Conservation (phyloP, 768 basidiomycete species). For the Macrolepiota albuminosa region DNA sequence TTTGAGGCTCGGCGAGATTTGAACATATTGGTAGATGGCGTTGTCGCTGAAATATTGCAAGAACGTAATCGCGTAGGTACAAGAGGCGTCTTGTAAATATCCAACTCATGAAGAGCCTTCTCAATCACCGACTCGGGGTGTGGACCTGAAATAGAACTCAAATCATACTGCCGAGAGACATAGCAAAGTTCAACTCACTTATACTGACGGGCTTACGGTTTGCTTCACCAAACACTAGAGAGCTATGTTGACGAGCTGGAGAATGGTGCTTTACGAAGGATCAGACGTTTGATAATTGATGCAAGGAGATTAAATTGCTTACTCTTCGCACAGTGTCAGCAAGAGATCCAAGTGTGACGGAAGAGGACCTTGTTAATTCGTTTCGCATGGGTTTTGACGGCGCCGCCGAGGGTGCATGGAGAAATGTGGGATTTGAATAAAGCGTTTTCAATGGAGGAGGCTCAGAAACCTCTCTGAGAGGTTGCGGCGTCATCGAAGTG, state of each 20-base stretch:
- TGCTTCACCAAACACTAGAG: slow-evolving; percentile 44
- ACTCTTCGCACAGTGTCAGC: slow-evolving; percentile 54
- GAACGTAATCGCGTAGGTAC: slow-evolving; percentile 56
- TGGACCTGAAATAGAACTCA: slow-evolving; percentile 14
- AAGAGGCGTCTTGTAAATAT: slow-evolving; percentile 76
- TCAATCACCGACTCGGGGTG: slow-evolving; percentile 51
- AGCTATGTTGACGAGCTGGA: slow-evolving; percentile 46
- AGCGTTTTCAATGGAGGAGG: slow-evolving; percentile 64
- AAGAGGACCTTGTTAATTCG: slow-evolving; percentile 21
- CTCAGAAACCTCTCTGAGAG: slow-evolving; percentile 50
- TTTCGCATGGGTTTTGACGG: slow-evolving; percentile 21
- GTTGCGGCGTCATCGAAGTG: slow-evolving; percentile 68
- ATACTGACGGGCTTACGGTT: slow-evolving; percentile 26
- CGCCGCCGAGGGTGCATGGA: slow-evolving; percentile 49
- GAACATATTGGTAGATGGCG: slow-evolving; percentile 56
- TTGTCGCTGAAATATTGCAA: slow-evolving; percentile 22
- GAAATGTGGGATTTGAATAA: slow-evolving; percentile 62
- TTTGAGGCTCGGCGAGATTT: slow-evolving; percentile 40
- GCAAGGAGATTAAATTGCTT: slow-evolving; percentile 21
- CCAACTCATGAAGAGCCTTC: slow-evolving; percentile 64
- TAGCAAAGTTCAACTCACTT: slow-evolving; percentile 17
- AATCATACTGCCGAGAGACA: not conserved
- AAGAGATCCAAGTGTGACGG: slow-evolving; percentile 55
- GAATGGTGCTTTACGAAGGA: slow-evolving; percentile 36
- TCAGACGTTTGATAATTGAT: slow-evolving; percentile 3